These are phyloP conservation scores for Hura crepitans DNA, from an alignment of 441 rosid genomes.

Conservation along the genomic window DNA sequence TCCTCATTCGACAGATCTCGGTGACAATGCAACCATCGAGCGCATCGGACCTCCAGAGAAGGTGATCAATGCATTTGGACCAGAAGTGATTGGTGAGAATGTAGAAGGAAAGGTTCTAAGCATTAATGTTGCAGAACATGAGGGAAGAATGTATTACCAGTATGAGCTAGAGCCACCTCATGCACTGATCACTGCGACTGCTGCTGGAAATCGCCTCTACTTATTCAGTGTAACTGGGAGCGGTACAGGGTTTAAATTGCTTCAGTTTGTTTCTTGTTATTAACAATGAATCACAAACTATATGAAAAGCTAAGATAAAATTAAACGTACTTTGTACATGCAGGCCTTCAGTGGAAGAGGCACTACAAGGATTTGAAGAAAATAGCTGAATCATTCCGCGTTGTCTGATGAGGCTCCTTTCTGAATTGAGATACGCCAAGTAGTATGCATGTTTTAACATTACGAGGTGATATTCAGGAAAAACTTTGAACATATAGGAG, in stretches of 20 bases:
- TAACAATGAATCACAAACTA: background rate
- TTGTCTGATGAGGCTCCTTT: conserved; percentile 35
- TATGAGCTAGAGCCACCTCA: conserved; percentile 93
- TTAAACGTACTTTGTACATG: conserved; percentile 7
- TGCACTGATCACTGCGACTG: conserved; percentile 82
- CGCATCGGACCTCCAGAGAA: conserved; percentile 80
- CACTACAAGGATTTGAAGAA: conserved; percentile 77
- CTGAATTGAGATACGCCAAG: background rate
- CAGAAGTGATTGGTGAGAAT: conserved; percentile 82
- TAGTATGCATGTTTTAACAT: background rate
- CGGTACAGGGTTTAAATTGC: conserved; percentile 36
- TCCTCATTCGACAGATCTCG: conserved; percentile 46
- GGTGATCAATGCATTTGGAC: conserved; percentile 87
- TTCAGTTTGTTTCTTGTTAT: background rate
- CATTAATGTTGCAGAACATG: conserved; percentile 55
- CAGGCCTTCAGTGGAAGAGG: conserved; percentile 97
- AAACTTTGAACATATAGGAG: conserved; percentile 6
- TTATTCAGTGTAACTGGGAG: conserved; percentile 67
- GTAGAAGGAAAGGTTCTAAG: conserved; percentile 84
- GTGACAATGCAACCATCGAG: conserved; percentile 59
- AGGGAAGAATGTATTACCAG: conserved; percentile 74
- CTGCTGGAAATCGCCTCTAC: conserved; percentile 91
- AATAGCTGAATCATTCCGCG: conserved; percentile 85
- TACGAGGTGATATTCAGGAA: background rate
- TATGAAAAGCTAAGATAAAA: background rate